These are phyloP conservation scores for Phallus indusiatus DNA, from an alignment of 768 basidiomycete genomes.

Conservation along the genomic window DNA sequence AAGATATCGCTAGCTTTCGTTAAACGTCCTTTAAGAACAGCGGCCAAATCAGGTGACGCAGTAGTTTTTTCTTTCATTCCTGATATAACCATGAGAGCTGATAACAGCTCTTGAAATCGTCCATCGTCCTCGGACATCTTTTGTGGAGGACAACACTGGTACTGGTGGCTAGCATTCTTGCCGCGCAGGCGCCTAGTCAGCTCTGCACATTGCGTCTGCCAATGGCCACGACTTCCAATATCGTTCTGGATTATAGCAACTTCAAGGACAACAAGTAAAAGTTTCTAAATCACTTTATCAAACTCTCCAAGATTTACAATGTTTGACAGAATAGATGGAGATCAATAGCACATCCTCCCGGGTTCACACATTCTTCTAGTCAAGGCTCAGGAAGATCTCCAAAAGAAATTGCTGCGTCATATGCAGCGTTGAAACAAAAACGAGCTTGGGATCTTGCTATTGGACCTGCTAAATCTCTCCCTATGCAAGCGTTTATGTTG, in stretches of 20 bases:
- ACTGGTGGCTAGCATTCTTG: no score
- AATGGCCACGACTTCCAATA: constrained; percentile 1
- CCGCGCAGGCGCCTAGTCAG: no score
- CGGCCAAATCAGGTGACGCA: background rate
- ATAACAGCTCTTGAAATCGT: background rate
- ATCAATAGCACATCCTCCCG: constrained; percentile 6
- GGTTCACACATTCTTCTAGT: constrained; percentile 1
- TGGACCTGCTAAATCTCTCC: constrained; percentile 79
- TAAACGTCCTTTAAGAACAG: constrained; percentile 5
- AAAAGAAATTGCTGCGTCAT: constrained; percentile 30
- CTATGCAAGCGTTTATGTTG: constrained; percentile 97
- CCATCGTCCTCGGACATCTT: no score
- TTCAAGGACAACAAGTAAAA: constrained; percentile 3
- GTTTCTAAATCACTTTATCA: background rate
- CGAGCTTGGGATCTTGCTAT: constrained; percentile 84
- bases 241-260: constrained; percentile 3
- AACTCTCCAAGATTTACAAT: background rate
- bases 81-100: background rate
- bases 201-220: no score
- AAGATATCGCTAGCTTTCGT: background rate
- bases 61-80: background rate
- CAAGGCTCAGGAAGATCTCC: background rate
- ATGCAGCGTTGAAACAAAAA: constrained; percentile 61
- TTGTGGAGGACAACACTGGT: no score
- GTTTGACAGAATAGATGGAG: constrained; percentile 3